Evolutionary conservation across 1,284 basidiomycete species (phyloP).

Genomic region (Heterobasidion annosum): DNA sequence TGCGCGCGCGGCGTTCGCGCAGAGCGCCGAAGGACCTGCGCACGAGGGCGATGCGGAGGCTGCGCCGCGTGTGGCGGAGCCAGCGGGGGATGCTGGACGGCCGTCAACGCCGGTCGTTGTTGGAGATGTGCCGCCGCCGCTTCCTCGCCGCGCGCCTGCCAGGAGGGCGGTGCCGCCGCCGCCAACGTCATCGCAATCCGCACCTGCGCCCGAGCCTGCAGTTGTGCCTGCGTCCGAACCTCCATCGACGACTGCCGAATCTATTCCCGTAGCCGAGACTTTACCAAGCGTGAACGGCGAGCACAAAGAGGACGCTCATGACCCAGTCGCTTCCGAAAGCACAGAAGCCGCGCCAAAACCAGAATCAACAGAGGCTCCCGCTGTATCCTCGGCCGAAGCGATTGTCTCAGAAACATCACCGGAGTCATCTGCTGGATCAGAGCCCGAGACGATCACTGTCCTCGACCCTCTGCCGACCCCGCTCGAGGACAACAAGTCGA

Average conservation of each 20-base stretch:
- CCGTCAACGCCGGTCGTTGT: constrained; percentile 11
- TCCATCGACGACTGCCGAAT: constrained; percentile 9
- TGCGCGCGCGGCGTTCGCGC: not conserved
- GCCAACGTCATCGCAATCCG: constrained; percentile 6
- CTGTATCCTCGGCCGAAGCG: not conserved
- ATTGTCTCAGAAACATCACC: no score
- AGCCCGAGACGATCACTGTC: no score
- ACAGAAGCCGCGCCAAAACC: not conserved
- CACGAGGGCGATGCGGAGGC: not conserved
- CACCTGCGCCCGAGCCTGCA: not conserved
- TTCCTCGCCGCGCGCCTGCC: constrained; percentile 46
- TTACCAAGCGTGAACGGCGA: not conserved
- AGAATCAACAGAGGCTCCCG: not conserved
- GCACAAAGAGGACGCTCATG: not conserved
- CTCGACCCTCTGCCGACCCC: no score
- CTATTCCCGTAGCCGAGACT: not conserved
- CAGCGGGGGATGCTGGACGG: constrained; percentile 6
- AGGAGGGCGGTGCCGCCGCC: constrained; percentile 19
- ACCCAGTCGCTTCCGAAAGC: not conserved
- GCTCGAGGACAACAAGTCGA: no score
- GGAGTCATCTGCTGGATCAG: no score
- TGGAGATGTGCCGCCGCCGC: constrained; percentile 32
- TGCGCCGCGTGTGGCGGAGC: not conserved
- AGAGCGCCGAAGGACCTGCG: constrained; percentile 3
- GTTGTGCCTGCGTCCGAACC: not conserved